Evolutionary conservation across 768 basidiomycete genomes (phyloP), one percentile per base, ranked within the genome.

Genomic region (Pleurotus cornucopiae): DNA sequence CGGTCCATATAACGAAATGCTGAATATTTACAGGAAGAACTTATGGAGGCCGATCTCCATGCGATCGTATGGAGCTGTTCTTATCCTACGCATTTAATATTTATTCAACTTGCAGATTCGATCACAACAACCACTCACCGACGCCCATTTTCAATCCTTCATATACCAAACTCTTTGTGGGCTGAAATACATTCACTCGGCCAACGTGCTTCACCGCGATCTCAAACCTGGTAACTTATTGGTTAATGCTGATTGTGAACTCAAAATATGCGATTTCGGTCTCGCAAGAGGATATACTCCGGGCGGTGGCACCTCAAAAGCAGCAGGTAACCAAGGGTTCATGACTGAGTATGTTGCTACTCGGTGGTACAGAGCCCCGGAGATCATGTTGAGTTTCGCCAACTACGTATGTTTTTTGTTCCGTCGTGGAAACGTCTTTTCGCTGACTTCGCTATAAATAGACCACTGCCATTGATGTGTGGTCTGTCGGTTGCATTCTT

Each of bases 311-410:
- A 83, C 81, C 37, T 86, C 83, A 52, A 84, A 79, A 61, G 79
- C 85, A 0, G 84, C 88, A 18, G 86, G 87, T 38, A 89, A 90
- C 64, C 89, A 88, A 65, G 96, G 96, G 0, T 98, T 98, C 74
- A 98, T 98, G 96, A 98, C 97, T 0, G 97, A 98, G 73, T 98
- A 96, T 69, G 90, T 98, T 30, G 96, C 96, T n/a, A 99, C 96
- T 6, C 81, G 96, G 56, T 98, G 96, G 96, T 99, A 99, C 69
- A 80, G 96, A 37, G 96, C 96, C 18, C 96, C 97, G 0, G 97
- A 99, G 74, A 99, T 98, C 72, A 99, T 98, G 97, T 69, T 98
- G 63, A 94, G 92, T 75, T 96, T 94, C 63, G 91, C 91, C 18
- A 94, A 94, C 74, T 94, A 94, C 66, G 94, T 94, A 62, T 69